Base-by-base conservation (phyloP, 2,329 filamentous ascomycete genomes). In the Clarireedia paspali region DNA sequence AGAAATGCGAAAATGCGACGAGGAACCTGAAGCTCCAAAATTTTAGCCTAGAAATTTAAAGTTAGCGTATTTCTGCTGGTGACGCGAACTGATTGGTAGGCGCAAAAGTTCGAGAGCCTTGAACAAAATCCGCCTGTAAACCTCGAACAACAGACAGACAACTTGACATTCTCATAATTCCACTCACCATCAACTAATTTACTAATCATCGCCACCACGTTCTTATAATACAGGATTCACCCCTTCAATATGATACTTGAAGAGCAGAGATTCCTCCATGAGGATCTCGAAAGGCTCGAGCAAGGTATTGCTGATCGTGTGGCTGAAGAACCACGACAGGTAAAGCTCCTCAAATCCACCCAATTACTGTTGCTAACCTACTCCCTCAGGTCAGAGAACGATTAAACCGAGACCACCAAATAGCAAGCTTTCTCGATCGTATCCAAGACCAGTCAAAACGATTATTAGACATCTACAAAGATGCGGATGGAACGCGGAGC, bases 251-350 rank as follows among this genome's bases (percentile, higher is more conserved):
- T 96, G 91, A 76, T 95, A 64, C 75, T 96, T 61, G 95, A 99
- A 77, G 91, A 97, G 66, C 88, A 97, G 74, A 83, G 94, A 66
- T 91, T 89, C 67, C 83, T 96, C 66, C 91, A 96, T 66, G 94
- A 99, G 81, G 94, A 99, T 73, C 77, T 99, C 50, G 94, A 99
- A 79, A 86, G 94, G 61, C 81, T 99, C 58, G 94, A 99, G 74
- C 90, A 96, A 71, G 94, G 89, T 53, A 87, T 96, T 66, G 87
- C 89, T 54, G 91, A 97, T 74, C 88, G 91, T 67, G 83, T 95
- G 59, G 80, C 84, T 60, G 90, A 96, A 63, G 91, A 97, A 62
- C 91, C 92, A 47, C 89, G 87, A 73, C 88, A 92, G 71, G 89
- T 91, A 76, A 50, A 55, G 44, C 26, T 26, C 17, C 26, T 30